These are phyloP conservation scores for Pisolithus albus DNA, from an alignment of 768 basidiomycete species.

Conservation along the genomic window DNA sequence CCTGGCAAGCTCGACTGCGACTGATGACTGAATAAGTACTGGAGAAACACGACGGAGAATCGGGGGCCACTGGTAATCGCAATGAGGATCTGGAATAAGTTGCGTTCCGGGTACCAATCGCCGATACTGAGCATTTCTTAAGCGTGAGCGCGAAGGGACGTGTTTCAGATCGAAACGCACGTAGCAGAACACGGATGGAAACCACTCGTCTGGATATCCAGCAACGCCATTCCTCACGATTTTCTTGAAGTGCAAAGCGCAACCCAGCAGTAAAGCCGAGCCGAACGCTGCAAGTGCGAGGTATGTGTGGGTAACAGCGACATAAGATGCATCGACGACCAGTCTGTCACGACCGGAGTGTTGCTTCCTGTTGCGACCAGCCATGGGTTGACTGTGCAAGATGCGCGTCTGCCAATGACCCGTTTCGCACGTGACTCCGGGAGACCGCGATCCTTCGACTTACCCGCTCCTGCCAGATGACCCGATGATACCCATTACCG, in stretches of 20 bases:
- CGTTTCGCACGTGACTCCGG: slow-evolving; percentile 1
- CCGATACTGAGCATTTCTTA: slow-evolving; percentile 54
- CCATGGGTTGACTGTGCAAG: slow-evolving; percentile 7
- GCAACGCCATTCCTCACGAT: slow-evolving; percentile 83
- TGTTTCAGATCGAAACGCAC: slow-evolving; percentile 35
- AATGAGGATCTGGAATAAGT: slow-evolving; percentile 81
- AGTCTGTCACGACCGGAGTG: slow-evolving; percentile 10
- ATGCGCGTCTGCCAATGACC: too few relatives aligned
- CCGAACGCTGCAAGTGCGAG: slow-evolving; percentile 62
- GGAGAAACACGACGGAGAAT: slow-evolving; percentile 56
- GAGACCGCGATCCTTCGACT: too few relatives aligned
- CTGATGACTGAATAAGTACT: slow-evolving; percentile 52
- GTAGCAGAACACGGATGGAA: slow-evolving; percentile 86
- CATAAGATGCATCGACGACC: slow-evolving; percentile 39
- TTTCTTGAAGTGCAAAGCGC: slow-evolving; percentile 68
- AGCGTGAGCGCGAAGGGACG: not conserved
- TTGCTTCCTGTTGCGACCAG: slow-evolving; percentile 9
- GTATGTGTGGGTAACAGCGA: slow-evolving; percentile 60
- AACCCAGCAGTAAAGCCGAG: slow-evolving; percentile 57
- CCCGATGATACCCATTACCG: slow-evolving; percentile 70
- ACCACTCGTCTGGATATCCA: slow-evolving; percentile 83
- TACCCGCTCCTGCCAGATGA: too few relatives aligned
- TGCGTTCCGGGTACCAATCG: slow-evolving; percentile 85
- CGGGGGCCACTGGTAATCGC: slow-evolving; percentile 84
- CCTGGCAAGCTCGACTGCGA: slow-evolving; percentile 37